Percentiles rank a stretch among this genome's conserved stretches.
These are phyloP conservation scores for Prunus mongolica DNA, from an alignment of 306 rosid species.

Conservation along the genomic window DNA sequence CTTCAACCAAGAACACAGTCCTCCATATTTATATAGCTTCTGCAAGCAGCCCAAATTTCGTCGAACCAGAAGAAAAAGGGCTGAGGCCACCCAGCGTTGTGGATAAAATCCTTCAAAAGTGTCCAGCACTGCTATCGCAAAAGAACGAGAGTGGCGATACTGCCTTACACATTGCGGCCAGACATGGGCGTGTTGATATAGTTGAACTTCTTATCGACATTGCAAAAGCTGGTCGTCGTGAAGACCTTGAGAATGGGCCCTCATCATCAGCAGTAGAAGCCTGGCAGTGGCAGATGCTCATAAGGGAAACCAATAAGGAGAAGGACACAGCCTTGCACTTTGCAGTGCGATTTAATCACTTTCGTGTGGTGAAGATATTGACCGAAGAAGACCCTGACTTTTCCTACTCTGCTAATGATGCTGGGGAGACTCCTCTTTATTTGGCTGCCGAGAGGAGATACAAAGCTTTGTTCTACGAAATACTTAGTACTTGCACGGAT, in stretches of 20 bases:
- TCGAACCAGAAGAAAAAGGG: no score
- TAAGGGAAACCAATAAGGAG: neutral
- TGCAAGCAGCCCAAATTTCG: no score
- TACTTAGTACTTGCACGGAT: neutral
- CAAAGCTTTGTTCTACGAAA: rapidly evolving
- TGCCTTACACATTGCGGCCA: neutral
- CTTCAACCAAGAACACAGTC: no score
- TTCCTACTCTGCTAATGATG: neutral
- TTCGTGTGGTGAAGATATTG: neutral
- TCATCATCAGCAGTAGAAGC: neutral
- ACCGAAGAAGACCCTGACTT: neutral
- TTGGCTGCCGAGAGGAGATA: constrained; percentile 6
- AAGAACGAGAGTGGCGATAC: constrained; percentile 6
- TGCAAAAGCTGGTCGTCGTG: no score
- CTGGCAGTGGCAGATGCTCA: neutral
- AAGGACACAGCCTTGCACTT: constrained; percentile 12
- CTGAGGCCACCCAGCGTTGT: neutral
- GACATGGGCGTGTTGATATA: neutral
- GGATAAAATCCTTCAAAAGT: neutral
- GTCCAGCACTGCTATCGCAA: neutral
- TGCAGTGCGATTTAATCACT: neutral
- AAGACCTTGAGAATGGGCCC: no score
- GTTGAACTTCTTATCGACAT: neutral
- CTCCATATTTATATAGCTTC: no score
- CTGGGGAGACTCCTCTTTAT: constrained; percentile 14